These are phyloP conservation scores for Tuber indicum DNA, from an alignment of 495 filamentous ascomycete species.

Conservation along the genomic window DNA sequence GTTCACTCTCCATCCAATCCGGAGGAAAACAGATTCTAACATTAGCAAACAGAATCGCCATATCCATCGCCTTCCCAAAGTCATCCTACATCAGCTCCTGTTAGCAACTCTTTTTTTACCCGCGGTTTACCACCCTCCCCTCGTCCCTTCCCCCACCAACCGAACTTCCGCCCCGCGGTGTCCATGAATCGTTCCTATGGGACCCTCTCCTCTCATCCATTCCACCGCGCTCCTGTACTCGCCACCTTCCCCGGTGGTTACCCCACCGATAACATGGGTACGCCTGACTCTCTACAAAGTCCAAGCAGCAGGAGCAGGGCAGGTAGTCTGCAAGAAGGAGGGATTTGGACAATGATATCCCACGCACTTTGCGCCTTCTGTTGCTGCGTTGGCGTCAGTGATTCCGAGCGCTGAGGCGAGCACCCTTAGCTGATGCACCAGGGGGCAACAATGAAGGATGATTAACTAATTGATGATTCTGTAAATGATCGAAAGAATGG, in stretches of 20 bases:
- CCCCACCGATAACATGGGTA: conserved; percentile 23
- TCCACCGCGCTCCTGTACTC: conserved; percentile 39
- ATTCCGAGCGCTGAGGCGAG: conserved; percentile 10
- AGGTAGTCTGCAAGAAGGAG: conserved; percentile 8
- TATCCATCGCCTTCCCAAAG: conserved; percentile 22
- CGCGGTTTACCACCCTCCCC: conserved; percentile 24
- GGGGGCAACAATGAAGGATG: neutral
- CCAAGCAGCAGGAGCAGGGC: conserved; percentile 19
- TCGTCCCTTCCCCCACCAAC: conserved; percentile 27
- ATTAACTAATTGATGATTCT: conserved; percentile 21
- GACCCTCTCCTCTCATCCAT: conserved; percentile 37
- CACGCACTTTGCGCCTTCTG: conserved; percentile 32
- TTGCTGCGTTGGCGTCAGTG: conserved; percentile 31
- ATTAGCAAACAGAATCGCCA: conserved; percentile 11
- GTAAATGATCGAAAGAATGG: conserved; percentile 1
- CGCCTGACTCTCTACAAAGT: conserved; percentile 33
- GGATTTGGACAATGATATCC: conserved; percentile 27
- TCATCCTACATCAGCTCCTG: conserved; percentile 33
- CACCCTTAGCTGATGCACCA: neutral
- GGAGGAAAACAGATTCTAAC: neutral
- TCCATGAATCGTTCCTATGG: conserved; percentile 42
- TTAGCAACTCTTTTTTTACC: conserved; percentile 35
- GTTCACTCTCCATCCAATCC: conserved; percentile 2
- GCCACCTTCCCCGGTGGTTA: conserved; percentile 16
- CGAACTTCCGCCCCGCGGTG: conserved; percentile 34